phyloP scores from a whole-genome alignment of 768 basidiomycete genomes.

The Trametes meyenii region DNA sequence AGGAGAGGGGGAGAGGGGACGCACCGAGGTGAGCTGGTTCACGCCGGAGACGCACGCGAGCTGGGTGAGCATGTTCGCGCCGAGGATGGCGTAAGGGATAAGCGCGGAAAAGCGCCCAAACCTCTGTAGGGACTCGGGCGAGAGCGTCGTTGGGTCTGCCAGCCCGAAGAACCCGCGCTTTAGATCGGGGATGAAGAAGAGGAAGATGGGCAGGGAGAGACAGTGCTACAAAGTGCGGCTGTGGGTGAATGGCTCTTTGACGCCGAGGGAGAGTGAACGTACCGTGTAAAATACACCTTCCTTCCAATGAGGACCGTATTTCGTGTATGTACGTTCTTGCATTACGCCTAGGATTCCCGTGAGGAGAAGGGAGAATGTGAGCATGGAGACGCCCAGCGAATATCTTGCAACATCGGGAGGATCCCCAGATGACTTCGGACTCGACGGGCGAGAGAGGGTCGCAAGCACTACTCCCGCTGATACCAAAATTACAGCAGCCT shows the following conservation, averaged over 20 bases:
- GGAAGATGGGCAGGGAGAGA: conserved; percentile 76
- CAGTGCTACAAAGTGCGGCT: conserved; percentile 55
- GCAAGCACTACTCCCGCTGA: conserved; percentile 72
- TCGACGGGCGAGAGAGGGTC: conserved; percentile 62
- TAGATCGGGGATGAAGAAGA: conserved; percentile 60
- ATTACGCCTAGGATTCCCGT: conserved; percentile 70
- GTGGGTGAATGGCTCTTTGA: background rate
- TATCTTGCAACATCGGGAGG: conserved; percentile 42
- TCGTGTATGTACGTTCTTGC: conserved; percentile 75
- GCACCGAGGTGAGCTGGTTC: conserved; percentile 76
- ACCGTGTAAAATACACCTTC: conserved; percentile 88
- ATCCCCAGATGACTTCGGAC: conserved; percentile 28
- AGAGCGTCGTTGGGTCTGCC: conserved; percentile 35
- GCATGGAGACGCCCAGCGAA: conserved; percentile 67
- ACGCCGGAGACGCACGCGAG: conserved; percentile 84
- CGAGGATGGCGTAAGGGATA: conserved; percentile 59
- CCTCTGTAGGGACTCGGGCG: conserved; percentile 2
- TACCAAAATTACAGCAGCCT: conserved; percentile 70
- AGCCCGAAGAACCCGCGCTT: conserved; percentile 57
- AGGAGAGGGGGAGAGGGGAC: conserved; percentile 30
- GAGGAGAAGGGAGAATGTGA: conserved; percentile 65
- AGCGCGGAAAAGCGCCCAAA: conserved; percentile 28
- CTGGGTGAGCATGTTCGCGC: conserved; percentile 70
- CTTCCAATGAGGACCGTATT: conserved; percentile 79
- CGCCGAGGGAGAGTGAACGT: conserved; percentile 20